Evolutionary conservation across 106 monocot genomes (phyloP), one percentile per base, ranked within the genome.

Genomic region (Agapanthus africanus): DNA sequence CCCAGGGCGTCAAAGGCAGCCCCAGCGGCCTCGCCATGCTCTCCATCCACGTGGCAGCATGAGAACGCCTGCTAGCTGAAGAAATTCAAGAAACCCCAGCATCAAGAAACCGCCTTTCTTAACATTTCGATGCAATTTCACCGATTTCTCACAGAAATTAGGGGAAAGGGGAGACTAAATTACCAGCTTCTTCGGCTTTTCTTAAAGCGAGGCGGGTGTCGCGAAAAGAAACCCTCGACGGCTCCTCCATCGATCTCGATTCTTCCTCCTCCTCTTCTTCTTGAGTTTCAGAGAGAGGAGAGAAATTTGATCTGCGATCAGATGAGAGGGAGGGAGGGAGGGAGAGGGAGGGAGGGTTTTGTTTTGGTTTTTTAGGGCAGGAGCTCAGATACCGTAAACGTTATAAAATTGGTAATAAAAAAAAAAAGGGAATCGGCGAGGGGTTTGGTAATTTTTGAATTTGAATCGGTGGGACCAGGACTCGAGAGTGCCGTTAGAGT

Each of bases 131-230:
- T n/a, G n/a, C n/a, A n/a, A n/a, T n/a, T n/a, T n/a, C n/a, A n/a
- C n/a, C n/a, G n/a, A n/a, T n/a, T n/a, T n/a, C n/a, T n/a, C n/a
- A n/a, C n/a, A 54, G 7, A 4, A 25, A 40, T 59, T 70, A 1
- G 23, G 62, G 14, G 2, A 7, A 64, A 26, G 15, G n/a, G 1
- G 7, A 21, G 1, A 26, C 13, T 27, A 27, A 65, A 52, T n/a
- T 1, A 89, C 88, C 91, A 54, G 88, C 76, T 77, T 88, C 88
- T 74, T 88, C 79, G 4, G 88, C 88, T 36, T 79, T 88, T 74
- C 78, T 79, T 40, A 79, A 74, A 13, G 87, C 87, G 25, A 88
- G 63, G 5, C 84, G 80, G 16, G 81, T 73, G 40, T 81, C 75
- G n/a, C 88, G 64, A 37, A 88, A 88, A 0, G 88, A 84, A 19